A percentile compares a stretch with the other conserved stretches of the same genome.
These are phyloP conservation scores for Triangularia setosa DNA, from an alignment of 2,329 filamentous ascomycete species.

Conservation along the genomic window DNA sequence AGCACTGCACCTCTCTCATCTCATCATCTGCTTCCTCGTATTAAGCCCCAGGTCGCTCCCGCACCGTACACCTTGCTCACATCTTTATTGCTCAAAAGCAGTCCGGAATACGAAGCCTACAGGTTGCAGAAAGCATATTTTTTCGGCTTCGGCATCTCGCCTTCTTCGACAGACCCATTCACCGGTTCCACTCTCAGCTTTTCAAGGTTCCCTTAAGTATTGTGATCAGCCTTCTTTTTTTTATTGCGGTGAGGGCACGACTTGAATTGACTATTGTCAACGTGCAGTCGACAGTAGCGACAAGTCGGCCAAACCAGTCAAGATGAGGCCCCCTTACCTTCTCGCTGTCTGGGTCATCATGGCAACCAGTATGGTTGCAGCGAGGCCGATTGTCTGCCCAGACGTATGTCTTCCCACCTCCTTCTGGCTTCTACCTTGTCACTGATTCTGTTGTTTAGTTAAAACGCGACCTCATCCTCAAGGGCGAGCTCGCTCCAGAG, in stretches of 20 bases:
- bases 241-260: not conserved
- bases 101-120: not conserved
- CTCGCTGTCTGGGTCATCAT: slow-evolving; percentile 22
- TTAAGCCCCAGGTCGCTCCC: not conserved
- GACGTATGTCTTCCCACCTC: slow-evolving; percentile 30
- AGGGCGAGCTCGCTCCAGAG: slow-evolving; percentile 44
- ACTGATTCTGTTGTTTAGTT: slow-evolving; percentile 24
- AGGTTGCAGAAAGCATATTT: not conserved
- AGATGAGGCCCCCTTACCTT: slow-evolving; percentile 1
- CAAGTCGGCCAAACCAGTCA: slow-evolving; percentile 9
- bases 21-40: not conserved
- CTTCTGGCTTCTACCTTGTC: not conserved
- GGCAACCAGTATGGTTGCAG: slow-evolving; percentile 29
- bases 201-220: not conserved
- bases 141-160: not conserved
- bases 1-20: not conserved
- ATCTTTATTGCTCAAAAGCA: not conserved
- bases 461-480: slow-evolving; percentile 44
- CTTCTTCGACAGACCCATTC: not conserved
- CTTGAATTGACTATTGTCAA: not conserved
- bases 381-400: slow-evolving; percentile 37
- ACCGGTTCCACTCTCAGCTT: not conserved
- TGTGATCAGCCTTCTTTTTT: not conserved
- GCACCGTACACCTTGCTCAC: not conserved
- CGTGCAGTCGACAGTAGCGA: slow-evolving; percentile 10